Conservation (phyloP, 768 basidiomycete genomes). For the Naganishia kalamii region DNA sequence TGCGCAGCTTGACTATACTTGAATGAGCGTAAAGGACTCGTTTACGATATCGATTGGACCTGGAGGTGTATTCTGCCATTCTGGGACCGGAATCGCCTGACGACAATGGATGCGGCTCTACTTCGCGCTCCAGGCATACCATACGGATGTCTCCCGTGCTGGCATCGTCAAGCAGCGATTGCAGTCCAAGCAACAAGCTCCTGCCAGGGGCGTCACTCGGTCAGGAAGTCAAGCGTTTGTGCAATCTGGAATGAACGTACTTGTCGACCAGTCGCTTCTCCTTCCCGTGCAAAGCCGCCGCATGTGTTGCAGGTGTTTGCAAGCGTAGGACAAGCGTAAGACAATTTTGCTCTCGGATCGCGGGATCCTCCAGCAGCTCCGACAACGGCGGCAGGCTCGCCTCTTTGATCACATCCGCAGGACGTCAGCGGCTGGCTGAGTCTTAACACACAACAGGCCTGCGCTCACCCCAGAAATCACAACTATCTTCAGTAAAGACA, state of each 20-base stretch:
- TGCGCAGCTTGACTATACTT: conserved; percentile 65
- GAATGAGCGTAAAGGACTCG: conserved; percentile 71
- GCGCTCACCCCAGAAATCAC: not conserved
- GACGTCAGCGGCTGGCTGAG: not conserved
- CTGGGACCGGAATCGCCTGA: not conserved
- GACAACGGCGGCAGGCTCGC: conserved; percentile 60
- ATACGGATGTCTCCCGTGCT: conserved; percentile 74
- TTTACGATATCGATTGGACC: conserved; percentile 56
- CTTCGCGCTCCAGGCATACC: conserved; percentile 60
- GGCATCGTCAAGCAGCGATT: conserved; percentile 64
- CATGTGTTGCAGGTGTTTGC: conserved; percentile 52
- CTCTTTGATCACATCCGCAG: conserved; percentile 50
- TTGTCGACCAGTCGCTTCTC: conserved; percentile 48
- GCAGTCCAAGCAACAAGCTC: conserved; percentile 50
- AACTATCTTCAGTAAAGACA: conserved; percentile 30
- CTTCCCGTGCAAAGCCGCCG: not conserved
- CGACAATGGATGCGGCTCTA: conserved; percentile 33
- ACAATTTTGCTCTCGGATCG: conserved; percentile 60
- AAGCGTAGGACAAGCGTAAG: conserved; percentile 70
- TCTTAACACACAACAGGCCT: not conserved
- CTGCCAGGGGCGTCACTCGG: conserved; percentile 50
- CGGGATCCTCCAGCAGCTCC: conserved; percentile 56
- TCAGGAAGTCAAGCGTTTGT: conserved; percentile 60
- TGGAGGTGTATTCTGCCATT: not conserved
- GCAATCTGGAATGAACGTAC: conserved; percentile 61